Evolutionary conservation across 106 monocot species (phyloP), one percentile per base, ranked within the genome.

Genomic region (Chionographis japonica): DNA sequence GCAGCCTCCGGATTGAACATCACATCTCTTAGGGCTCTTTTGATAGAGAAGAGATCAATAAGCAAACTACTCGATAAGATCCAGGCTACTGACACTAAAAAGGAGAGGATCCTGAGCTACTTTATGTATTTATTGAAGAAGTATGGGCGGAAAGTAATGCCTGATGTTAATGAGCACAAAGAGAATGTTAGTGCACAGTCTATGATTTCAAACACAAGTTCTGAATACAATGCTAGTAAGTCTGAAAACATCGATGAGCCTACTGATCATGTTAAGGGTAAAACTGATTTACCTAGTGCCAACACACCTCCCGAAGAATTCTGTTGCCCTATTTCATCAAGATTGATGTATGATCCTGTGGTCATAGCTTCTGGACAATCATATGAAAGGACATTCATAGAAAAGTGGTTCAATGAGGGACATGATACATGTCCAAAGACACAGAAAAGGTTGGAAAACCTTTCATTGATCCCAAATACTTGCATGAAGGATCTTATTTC

Each of bases 351-450:
- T 71, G 93, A 99, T 78, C 93, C 98, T 12, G 93, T 99, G 51
- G 71, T 90, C 68, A 93, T 99, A 68, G 66, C 85, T 64, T 93
- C 98, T 41, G 93, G 98, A 38, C 83, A 88, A 75, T 93, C 98
- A 53, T 99, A 72, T 75, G 98, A 93, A 80, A 87, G 87, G 60
- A 51, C 43, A 6, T 74, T 27, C 1, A 99, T 99, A 12, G 82
- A 85, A 55, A 93, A 83, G 20, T 99, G 98, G 98, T 99, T 99
- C 61, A 70, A 37, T 46, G 87, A 90, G 35, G 98, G 98, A 10
- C 60, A 99, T 74, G 74, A 72, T 75, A 84, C 77, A 14, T 99
- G 98, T 55, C 98, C 98, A 56, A 90, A 75, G 72, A 93, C 98
- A 54, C 64, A 78, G n/a, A 75, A 70, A 61, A 93, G 75, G 68